Evolutionary conservation across 495 filamentous ascomycete species (phyloP).

Genomic region (Podospora pseudoanserina): DNA sequence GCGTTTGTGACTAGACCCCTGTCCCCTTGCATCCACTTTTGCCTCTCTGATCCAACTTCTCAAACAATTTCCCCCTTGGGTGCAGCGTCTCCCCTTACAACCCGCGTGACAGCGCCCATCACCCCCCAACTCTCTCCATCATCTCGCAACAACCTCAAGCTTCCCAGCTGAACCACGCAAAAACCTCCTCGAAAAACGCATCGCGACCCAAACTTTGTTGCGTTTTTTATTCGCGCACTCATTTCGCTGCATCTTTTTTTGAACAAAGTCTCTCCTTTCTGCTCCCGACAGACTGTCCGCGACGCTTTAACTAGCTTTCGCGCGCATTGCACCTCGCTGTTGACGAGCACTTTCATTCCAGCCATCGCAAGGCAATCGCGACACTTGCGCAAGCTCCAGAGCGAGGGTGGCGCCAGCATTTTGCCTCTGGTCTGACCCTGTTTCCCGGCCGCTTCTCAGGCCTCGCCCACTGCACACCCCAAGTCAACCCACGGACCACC

Average conservation of each 20-base stretch:
- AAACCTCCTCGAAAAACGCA: slow-evolving; percentile 24
- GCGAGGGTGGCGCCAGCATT: slow-evolving; percentile 21
- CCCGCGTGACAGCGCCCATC: slow-evolving; percentile 32
- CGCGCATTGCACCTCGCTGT: slow-evolving; percentile 24
- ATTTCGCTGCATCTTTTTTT: slow-evolving; percentile 8
- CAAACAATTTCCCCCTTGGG: slow-evolving; percentile 31
- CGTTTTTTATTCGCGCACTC: slow-evolving; percentile 20
- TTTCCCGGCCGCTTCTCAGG: background rate
- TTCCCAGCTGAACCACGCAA: slow-evolving; percentile 24
- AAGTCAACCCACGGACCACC: slow-evolving; percentile 30
- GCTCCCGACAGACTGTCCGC: slow-evolving; percentile 16
- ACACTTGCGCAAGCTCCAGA: slow-evolving; percentile 7
- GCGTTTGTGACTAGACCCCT: slow-evolving; percentile 22
- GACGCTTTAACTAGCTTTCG: slow-evolving; percentile 42
- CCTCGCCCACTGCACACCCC: slow-evolving; percentile 10
- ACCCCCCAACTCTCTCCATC: slow-evolving; percentile 26
- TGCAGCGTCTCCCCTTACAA: slow-evolving; percentile 32
- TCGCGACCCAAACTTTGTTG: slow-evolving; percentile 19
- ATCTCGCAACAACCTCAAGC: slow-evolving; percentile 27
- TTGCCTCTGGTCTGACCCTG: slow-evolving; percentile 18
- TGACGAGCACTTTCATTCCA: slow-evolving; percentile 7
- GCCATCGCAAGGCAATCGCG: slow-evolving; percentile 16
- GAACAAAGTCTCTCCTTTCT: background rate
- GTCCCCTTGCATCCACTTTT: slow-evolving; percentile 33
- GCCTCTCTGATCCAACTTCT: slow-evolving; percentile 27